Evolutionary conservation across 208 protist genomes (phyloP).

Genomic region (Leishmania amazonensis): DNA sequence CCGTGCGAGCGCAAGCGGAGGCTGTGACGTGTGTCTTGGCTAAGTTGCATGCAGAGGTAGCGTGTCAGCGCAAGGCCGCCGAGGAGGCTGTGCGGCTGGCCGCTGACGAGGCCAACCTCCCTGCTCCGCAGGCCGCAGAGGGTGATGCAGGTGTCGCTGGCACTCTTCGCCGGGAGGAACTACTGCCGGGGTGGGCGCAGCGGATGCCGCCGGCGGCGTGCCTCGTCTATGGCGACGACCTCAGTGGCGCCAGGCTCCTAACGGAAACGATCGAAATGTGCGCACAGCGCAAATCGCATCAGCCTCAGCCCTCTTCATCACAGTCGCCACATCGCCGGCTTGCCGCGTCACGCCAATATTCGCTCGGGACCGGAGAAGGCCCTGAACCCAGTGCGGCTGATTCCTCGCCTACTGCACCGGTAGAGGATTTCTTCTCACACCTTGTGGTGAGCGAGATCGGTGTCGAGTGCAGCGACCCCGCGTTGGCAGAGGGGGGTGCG

Average conservation of each 20-base stretch:
- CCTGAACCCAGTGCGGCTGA: not conserved
- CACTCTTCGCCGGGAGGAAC: constrained; percentile 33
- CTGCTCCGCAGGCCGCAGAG: not conserved
- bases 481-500: constrained; percentile 9
- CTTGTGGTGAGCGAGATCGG: constrained; percentile 28
- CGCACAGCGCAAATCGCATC: constrained; percentile 18
- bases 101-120: constrained; percentile 27
- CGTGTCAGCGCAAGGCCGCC: constrained; percentile 72
- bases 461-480: constrained; percentile 21
- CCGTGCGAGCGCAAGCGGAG: constrained; percentile 10
- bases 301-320: constrained; percentile 5
- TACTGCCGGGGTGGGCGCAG: constrained; percentile 68
- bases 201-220: constrained; percentile 73
- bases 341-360: not conserved
- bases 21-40: constrained; percentile 22
- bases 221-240: constrained; percentile 81
- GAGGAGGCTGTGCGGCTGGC: constrained; percentile 90
- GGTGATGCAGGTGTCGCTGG: constrained; percentile 4
- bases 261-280: constrained; percentile 45
- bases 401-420: too few relatives aligned
- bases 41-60: constrained; percentile 25
- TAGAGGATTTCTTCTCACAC: constrained; percentile 15
- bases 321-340: constrained; percentile 12
- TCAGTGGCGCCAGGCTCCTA: constrained; percentile 69
- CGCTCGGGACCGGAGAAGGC: not conserved